A percentile compares a stretch with the other conserved stretches of the same genome.
Conservation (phyloP, 495 filamentous ascomycete genomes). For the Penicillium paxilli region DNA sequence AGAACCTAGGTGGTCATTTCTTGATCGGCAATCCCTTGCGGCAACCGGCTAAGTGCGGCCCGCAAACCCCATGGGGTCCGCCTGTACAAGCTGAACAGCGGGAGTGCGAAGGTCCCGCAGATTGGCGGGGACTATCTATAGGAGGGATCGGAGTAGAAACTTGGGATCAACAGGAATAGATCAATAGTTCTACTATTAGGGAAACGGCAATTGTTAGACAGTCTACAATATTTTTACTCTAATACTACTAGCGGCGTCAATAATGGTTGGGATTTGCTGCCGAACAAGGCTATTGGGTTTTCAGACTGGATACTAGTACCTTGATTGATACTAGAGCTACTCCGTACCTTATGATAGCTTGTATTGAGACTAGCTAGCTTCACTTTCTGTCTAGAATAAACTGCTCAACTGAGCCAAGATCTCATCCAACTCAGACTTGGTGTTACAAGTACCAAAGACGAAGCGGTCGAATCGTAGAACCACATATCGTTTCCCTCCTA, state of each 20-base stretch:
- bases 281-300: too few relatives aligned
- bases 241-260: too few relatives aligned
- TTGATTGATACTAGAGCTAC: too few relatives aligned
- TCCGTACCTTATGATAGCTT: too few relatives aligned
- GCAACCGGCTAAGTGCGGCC: conserved; percentile 5
- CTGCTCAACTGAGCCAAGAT: background rate
- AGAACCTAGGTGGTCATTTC: too few relatives aligned
- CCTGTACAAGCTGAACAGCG: background rate
- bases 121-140: background rate
- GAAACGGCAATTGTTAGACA: too few relatives aligned
- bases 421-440: conserved; percentile 3
- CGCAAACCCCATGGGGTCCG: conserved; percentile 1
- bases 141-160: background rate
- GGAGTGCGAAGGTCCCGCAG: background rate
- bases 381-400: background rate
- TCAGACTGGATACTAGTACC: too few relatives aligned
- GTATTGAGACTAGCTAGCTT: background rate
- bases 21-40: background rate
- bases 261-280: too few relatives aligned
- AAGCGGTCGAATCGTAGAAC: conserved; percentile 28
- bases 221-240: too few relatives aligned
- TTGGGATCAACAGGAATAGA: background rate
- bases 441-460: conserved; percentile 25
- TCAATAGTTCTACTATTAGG: background rate
- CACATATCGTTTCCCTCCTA: conserved; percentile 13